These are phyloP conservation scores for Dimocarpus longan DNA, from an alignment of 345 rosid species.

Conservation along the genomic window DNA sequence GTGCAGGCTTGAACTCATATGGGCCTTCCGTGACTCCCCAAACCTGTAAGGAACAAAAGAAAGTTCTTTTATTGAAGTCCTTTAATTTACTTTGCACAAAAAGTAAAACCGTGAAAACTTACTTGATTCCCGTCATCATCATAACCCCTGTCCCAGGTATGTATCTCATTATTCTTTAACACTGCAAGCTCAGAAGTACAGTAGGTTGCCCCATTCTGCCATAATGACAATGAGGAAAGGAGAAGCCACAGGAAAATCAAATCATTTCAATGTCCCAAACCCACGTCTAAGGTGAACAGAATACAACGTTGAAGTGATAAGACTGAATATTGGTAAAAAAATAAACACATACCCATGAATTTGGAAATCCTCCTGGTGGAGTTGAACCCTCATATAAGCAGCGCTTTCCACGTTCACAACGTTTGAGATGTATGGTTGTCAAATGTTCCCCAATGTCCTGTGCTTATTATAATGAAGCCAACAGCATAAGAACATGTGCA, in stretches of 20 bases:
- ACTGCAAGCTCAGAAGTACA: constrained; percentile 85
- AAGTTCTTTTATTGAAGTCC: background rate
- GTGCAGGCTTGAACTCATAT: constrained; percentile 81
- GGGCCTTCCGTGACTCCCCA: constrained; percentile 86
- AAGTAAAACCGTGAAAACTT: constrained; percentile 3
- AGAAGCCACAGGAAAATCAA: background rate
- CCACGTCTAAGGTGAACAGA: background rate
- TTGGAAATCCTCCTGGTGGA: constrained; percentile 82
- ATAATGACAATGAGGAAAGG: background rate
- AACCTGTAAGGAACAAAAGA: constrained; percentile 47
- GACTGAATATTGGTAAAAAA: background rate
- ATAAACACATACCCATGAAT: constrained; percentile 68
- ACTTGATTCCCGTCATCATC: constrained; percentile 86
- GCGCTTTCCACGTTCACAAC: constrained; percentile 79
- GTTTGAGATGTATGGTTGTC: constrained; percentile 72
- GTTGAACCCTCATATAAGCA: constrained; percentile 85
- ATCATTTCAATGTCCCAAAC: background rate
- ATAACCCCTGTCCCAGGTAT: constrained; percentile 88
- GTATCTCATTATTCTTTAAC: constrained; percentile 81
- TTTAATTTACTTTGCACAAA: background rate
- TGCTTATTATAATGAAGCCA: constrained; percentile 8
- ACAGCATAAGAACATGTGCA: background rate
- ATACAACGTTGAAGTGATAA: background rate
- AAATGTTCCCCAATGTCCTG: constrained; percentile 88
- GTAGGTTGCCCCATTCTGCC: constrained; percentile 72